Conservation (phyloP, 1,139 yeast species). For the Sugiyamaella xylanicola region DNA sequence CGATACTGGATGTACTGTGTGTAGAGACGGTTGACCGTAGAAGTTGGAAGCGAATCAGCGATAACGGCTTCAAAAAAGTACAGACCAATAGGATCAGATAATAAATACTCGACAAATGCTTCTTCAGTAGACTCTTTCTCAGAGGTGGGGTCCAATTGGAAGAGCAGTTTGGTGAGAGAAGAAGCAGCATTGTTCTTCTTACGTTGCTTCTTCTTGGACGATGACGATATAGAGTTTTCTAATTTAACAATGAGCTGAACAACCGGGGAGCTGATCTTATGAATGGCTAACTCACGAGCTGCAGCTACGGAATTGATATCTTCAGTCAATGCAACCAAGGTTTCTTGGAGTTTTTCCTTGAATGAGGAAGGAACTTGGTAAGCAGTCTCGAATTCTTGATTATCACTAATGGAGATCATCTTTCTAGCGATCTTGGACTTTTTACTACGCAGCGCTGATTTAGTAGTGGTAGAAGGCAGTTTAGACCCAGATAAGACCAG, state of each 20-base stretch:
- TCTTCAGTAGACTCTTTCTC: constrained; percentile 67
- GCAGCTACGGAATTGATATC: constrained; percentile 42
- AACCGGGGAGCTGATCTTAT: constrained; percentile 85
- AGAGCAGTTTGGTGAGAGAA: constrained; percentile 38
- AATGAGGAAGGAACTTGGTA: constrained; percentile 77
- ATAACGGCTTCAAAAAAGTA: constrained; percentile 80
- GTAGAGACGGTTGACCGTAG: constrained; percentile 70
- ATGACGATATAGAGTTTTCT: constrained; percentile 23
- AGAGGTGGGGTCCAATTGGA: constrained; percentile 41
- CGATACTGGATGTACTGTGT: constrained; percentile 72
- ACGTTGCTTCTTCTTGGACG: constrained; percentile 19
- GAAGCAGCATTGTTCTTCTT: constrained; percentile 25
- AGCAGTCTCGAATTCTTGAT: constrained; percentile 41
- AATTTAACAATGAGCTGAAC: constrained; percentile 67
- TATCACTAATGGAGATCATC: constrained; percentile 85
- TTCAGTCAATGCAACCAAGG: constrained; percentile 40
- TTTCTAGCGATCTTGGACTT: constrained; percentile 89
- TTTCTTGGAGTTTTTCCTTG: constrained; percentile 46
- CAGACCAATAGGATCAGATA: constrained; percentile 88
- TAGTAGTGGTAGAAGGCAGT: constrained; percentile 72
- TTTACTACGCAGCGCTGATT: constrained; percentile 78
- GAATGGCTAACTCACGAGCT: constrained; percentile 73
- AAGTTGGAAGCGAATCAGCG: constrained; percentile 60
- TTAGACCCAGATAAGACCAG: constrained; percentile 76
- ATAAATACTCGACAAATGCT: constrained; percentile 77